Conservation (phyloP, 1,139 yeast genomes). For the Citeromyces siamensis region DNA sequence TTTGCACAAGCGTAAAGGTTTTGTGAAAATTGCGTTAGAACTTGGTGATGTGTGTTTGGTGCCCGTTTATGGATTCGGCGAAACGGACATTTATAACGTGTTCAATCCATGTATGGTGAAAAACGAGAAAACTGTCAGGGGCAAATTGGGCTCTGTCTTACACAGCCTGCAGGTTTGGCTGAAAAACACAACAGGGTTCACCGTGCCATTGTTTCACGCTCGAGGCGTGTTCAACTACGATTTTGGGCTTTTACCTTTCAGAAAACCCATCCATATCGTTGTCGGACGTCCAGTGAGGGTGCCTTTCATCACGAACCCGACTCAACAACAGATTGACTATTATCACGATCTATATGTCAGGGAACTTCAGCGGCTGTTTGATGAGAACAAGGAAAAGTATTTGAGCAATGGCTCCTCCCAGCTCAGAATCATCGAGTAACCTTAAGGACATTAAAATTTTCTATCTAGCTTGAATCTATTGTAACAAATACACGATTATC, state of each 20-base stretch:
- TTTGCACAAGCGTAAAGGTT: constrained; percentile 72
- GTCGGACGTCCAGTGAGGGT: constrained; percentile 75
- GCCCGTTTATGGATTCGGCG: constrained; percentile 90
- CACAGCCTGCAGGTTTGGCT: constrained; percentile 50
- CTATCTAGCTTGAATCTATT: too few relatives aligned
- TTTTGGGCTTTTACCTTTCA: constrained; percentile 80
- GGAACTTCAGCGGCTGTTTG: constrained; percentile 52
- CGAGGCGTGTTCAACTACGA: constrained; percentile 89
- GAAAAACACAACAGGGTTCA: constrained; percentile 64
- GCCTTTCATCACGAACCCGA: constrained; percentile 35
- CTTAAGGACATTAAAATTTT: constrained; percentile 21
- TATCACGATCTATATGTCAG: constrained; percentile 67
- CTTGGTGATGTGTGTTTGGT: constrained; percentile 66
- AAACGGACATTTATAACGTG: constrained; percentile 29
- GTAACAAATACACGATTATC: too few relatives aligned
- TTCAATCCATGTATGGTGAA: constrained; percentile 8
- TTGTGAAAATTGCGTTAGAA: constrained; percentile 75
- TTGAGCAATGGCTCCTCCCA: constrained; percentile 12
- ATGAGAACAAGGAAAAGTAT: constrained; percentile 52
- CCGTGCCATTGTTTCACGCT: constrained; percentile 86
- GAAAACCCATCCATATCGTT: constrained; percentile 70
- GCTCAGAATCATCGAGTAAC: constrained; percentile 17
- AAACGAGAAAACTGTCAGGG: constrained; percentile 1
- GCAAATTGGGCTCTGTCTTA: background rate
- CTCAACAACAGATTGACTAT: constrained; percentile 41